Percentiles rank a stretch among this genome's conserved stretches.
Conservation (phyloP, 768 basidiomycete species). For the Lactarius hatsudake region DNA sequence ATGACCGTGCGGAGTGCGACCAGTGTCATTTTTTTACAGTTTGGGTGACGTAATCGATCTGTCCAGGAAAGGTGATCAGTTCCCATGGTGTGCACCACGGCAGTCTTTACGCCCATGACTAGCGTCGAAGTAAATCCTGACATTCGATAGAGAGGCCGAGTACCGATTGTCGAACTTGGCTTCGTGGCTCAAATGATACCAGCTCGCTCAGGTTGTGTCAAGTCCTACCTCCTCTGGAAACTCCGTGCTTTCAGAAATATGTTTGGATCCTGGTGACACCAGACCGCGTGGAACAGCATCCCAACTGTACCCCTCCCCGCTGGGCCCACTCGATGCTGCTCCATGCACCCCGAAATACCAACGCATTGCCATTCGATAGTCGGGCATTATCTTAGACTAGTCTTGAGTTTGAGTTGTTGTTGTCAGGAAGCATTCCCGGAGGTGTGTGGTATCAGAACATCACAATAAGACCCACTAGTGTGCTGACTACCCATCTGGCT, state of each 20-base stretch:
- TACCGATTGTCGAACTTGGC: not conserved
- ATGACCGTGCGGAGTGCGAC: not conserved
- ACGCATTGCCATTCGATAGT: not conserved
- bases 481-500: not conserved
- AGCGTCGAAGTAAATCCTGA: not conserved
- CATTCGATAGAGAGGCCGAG: not conserved
- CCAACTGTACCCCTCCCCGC: not conserved
- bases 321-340: not conserved
- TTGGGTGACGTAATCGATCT: not conserved
- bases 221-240: not conserved
- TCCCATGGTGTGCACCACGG: not conserved
- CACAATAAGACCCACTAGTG: not conserved
- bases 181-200: too few species aligned
- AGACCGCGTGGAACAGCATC: not conserved
- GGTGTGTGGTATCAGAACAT: not conserved
- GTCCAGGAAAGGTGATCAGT: not conserved
- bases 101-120: not conserved
- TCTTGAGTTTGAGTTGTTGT: not conserved
- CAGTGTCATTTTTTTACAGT: not conserved
- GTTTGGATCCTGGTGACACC: not conserved
- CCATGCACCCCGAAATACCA: not conserved
- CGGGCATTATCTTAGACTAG: not conserved
- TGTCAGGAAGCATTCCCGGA: not conserved
- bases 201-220: not conserved
- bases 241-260: not conserved